Evolutionary conservation across 2,329 filamentous ascomycete genomes (phyloP), one percentile per base, ranked within the genome.

Genomic region (Bimuria novae-zelandiae): DNA sequence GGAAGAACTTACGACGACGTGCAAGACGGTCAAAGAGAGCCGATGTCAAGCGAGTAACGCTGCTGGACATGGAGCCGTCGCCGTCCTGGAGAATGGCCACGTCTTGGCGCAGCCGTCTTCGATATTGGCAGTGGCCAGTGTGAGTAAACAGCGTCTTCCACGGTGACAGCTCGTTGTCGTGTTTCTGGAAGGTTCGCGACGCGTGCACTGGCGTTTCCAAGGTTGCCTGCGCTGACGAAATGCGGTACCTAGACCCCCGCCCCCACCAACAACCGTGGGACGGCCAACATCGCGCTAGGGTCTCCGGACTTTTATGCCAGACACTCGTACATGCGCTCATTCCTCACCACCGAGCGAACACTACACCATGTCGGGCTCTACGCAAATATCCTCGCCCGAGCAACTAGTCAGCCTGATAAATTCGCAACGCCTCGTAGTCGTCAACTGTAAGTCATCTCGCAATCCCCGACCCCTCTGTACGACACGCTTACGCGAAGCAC

Each of bases 391-490:
- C 35, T 79, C 76, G 41, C 71, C 76, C 11, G 57, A 67, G 35
- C 73, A 77, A 61, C 66, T 76, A 57, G 72, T 61, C 58, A 61
- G 63, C 14, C 66, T 95, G 90, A 81, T 96, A 56, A 82, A 83
- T 56, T 85, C 82, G 50, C 92, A 89, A 29, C 85, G 84, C 61
- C 84, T 96, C 54, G 90, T 97, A 36, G 87, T 97, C 49, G 87
- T 88, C 68, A 90, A 96, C 77, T 97, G 92, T 96, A 80, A 83
- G 90, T 81, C 55, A 51, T n/a, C 12, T 8, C 16, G 33, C 42
- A 55, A 47, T 37, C 46, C 40, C 36, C 52, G 59, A 42, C 37
- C n/a, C 49, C n/a, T 25, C 21, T 37, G n/a, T 16, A 16, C n/a
- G 4, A n/a, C n/a, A 7, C n/a, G 4, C 14, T 16, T 7, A 16